phyloP scores from a whole-genome alignment of 2,329 filamentous ascomycete species.

The Dactylonectria macrodidyma region DNA sequence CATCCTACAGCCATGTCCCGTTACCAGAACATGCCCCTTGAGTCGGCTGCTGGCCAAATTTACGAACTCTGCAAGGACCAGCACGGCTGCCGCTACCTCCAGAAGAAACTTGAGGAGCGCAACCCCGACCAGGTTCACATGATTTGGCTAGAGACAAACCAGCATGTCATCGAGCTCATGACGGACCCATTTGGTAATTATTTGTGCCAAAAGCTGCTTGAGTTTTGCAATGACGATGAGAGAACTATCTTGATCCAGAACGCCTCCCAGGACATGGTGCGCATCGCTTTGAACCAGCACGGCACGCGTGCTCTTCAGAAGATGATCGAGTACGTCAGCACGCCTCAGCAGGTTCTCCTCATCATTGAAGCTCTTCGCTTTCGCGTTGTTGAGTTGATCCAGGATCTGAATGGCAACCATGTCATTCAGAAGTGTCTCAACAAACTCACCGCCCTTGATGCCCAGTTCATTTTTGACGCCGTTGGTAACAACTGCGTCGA shows the following conservation, averaged over 20 bases:
- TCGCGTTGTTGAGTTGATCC: conserved; percentile 93
- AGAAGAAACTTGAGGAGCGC: conserved; percentile 96
- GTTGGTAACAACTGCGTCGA: conserved; percentile 89
- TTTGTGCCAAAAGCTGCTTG: conserved; percentile 97
- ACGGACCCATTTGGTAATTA: conserved; percentile 99
- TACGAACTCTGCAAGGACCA: conserved; percentile 97
- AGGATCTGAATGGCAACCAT: conserved; percentile 98
- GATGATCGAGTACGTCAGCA: conserved; percentile 98
- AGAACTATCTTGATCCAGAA: conserved; percentile 94
- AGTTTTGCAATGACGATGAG: conserved; percentile 95
- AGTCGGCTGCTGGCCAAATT: conserved; percentile 86
- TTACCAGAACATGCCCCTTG: conserved; percentile 86
- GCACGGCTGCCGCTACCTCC: conserved; percentile 95
- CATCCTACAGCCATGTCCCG: conserved; percentile 75
- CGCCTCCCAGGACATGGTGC: conserved; percentile 87
- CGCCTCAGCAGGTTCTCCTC: conserved; percentile 85
- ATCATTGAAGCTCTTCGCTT: conserved; percentile 88
- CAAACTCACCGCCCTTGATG: conserved; percentile 86
- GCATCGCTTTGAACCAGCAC: conserved; percentile 96
- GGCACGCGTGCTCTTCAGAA: conserved; percentile 97
- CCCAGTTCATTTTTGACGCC: conserved; percentile 97
- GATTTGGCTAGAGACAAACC: conserved; percentile 94
- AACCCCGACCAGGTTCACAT: conserved; percentile 87
- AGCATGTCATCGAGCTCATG: conserved; percentile 97
- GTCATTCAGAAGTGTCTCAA: conserved; percentile 99